These are phyloP conservation scores for Microsporum audouinii DNA, from an alignment of 2,329 filamentous ascomycete species.

Conservation along the genomic window DNA sequence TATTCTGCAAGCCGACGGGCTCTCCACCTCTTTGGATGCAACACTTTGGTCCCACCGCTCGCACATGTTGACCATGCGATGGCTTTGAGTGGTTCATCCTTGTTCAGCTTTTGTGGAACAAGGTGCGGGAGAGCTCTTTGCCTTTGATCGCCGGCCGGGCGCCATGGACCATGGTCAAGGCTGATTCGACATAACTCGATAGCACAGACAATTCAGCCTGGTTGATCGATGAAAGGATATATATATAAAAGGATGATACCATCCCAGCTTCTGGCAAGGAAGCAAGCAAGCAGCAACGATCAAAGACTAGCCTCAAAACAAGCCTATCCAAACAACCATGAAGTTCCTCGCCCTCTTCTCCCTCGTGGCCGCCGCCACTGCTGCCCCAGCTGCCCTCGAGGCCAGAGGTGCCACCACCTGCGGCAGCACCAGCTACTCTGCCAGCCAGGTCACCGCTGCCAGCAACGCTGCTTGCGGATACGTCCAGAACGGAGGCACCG, in stretches of 20 bases:
- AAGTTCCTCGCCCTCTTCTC: not conserved
- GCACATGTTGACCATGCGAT: not conserved
- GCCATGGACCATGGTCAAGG: not conserved
- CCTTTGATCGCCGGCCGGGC: not conserved
- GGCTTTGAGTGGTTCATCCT: not conserved
- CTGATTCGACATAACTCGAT: not conserved
- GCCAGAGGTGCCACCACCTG: conserved; percentile 2
- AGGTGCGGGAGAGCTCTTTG: not conserved
- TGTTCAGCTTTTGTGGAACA: not conserved
- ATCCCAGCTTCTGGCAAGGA: not conserved
- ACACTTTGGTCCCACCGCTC: not conserved
- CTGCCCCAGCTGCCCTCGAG: not conserved
- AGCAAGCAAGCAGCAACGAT: not conserved
- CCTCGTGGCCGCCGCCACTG: not conserved
- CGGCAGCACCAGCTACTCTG: conserved; percentile 1
- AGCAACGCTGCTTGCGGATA: not conserved
- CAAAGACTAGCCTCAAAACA: not conserved
- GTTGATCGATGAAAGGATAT: not conserved
- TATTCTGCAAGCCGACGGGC: not conserved
- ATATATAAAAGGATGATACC: not conserved
- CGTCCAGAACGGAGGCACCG: not conserved
- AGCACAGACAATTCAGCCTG: not conserved
- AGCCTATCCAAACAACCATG: not conserved
- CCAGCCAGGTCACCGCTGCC: not conserved
- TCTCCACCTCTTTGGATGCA: not conserved